A percentile compares a stretch with the other conserved stretches of the same genome.
Conservation (phyloP, 108 stramenopile genomes). For the Fistulifera pelliculosa region DNA sequence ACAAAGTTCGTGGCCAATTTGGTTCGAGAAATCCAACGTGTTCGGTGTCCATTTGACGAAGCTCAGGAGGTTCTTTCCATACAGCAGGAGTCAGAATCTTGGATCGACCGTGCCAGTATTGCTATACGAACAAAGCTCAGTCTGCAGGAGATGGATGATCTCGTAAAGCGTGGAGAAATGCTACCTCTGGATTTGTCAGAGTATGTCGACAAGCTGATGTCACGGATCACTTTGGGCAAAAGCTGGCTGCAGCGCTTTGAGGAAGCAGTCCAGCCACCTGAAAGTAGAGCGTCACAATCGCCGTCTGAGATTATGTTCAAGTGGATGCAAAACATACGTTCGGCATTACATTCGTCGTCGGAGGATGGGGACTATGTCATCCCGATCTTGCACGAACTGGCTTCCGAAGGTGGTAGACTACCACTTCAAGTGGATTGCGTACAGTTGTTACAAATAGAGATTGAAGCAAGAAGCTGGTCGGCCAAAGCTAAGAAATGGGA, state of each 20-base stretch:
- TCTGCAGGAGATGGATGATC: constrained; percentile 47
- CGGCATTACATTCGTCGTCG: constrained; percentile 17
- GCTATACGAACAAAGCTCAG: constrained; percentile 69
- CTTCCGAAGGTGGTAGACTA: constrained; percentile 62
- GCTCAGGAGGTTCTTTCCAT: constrained; percentile 32
- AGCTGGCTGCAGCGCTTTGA: constrained; percentile 53
- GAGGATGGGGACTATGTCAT: constrained; percentile 25
- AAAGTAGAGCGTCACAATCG: not conserved
- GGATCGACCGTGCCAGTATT: constrained; percentile 71
- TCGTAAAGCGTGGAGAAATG: constrained; percentile 39
- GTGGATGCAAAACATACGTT: constrained; percentile 42
- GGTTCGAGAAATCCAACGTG: constrained; percentile 53
- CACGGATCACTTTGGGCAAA: constrained; percentile 35
- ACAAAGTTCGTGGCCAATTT: constrained; percentile 42
- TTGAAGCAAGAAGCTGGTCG: constrained; percentile 68
- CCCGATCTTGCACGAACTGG: constrained; percentile 34
- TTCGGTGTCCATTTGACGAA: constrained; percentile 48
- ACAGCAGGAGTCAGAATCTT: constrained; percentile 40
- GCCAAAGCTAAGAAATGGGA: constrained; percentile 55
- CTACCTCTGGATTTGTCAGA: constrained; percentile 62
- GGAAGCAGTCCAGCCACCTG: constrained; percentile 23
- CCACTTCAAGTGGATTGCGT: constrained; percentile 59
- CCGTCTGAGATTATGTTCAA: constrained; percentile 25
- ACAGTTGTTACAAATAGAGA: constrained; percentile 64
- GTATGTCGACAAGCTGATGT: constrained; percentile 54